Evolutionary conservation across 2,329 filamentous ascomycete genomes (phyloP).

Genomic region (Periconia sp.): DNA sequence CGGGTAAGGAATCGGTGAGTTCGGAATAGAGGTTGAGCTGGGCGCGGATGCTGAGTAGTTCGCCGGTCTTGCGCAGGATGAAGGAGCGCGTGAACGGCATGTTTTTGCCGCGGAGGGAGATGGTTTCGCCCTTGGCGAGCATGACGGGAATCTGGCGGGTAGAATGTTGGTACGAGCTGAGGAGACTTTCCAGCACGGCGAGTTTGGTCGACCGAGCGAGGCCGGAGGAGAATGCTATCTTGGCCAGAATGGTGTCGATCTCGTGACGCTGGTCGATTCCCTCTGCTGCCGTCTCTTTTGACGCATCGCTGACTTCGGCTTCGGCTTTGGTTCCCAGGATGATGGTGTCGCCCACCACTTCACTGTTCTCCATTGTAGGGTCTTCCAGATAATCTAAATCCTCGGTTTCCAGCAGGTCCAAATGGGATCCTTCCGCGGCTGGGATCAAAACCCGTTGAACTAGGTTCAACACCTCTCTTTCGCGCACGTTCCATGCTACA

Average conservation of each 20-base stretch:
- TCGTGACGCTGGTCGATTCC: conserved; percentile 36
- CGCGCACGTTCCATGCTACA: conserved; percentile 85
- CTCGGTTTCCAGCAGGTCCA: conserved; percentile 76
- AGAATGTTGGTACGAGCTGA: conserved; percentile 82
- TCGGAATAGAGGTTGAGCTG: conserved; percentile 97
- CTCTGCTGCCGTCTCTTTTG: conserved; percentile 44
- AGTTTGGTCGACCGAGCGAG: conserved; percentile 91
- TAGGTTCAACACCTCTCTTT: conserved; percentile 62
- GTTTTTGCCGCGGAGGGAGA: conserved; percentile 45
- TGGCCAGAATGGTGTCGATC: conserved; percentile 73
- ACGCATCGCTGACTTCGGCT: conserved; percentile 23
- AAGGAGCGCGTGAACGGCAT: conserved; percentile 66
- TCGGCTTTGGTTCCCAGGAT: conserved; percentile 74
- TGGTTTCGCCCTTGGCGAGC: conserved; percentile 66
- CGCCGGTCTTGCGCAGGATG: conserved; percentile 90
- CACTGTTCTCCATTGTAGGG: conserved; percentile 68
- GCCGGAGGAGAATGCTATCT: conserved; percentile 95
- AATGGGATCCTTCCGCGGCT: conserved; percentile 75
- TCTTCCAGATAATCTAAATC: conserved; percentile 87
- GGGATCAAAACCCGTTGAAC: conserved; percentile 69
- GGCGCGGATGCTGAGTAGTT: conserved; percentile 83
- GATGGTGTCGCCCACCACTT: conserved; percentile 84
- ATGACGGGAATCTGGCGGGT: conserved; percentile 80
- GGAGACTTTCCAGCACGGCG: conserved; percentile 81
- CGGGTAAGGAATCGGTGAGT: conserved; percentile 89